phyloP scores from a whole-genome alignment of 2,329 filamentous ascomycete species.

The Fusarium sp. region DNA sequence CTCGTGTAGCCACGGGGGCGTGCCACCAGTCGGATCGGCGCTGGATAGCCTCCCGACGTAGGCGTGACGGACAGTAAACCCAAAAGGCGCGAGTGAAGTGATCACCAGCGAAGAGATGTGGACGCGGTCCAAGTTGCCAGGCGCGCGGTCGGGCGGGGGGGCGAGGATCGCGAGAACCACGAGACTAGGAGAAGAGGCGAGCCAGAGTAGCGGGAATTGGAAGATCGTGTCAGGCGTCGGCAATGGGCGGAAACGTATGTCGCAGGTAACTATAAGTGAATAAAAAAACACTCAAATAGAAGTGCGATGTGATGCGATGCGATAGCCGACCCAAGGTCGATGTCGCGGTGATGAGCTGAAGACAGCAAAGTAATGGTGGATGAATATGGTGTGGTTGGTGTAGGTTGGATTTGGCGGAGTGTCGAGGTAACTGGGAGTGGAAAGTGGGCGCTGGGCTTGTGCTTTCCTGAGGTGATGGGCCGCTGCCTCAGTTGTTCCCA shows the following conservation, averaged over 20 bases:
- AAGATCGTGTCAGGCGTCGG: slow-evolving; percentile 40
- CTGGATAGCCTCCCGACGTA: slow-evolving; percentile 52
- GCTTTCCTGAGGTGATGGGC: slow-evolving; percentile 41
- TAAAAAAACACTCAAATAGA: slow-evolving; percentile 16
- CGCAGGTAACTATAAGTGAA: slow-evolving; percentile 24
- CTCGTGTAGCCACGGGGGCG: slow-evolving; percentile 52
- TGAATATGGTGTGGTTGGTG: slow-evolving; percentile 45
- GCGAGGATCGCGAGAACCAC: slow-evolving; percentile 45
- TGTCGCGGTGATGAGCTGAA: slow-evolving; percentile 44
- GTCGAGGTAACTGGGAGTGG: slow-evolving; percentile 46
- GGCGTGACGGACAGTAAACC: slow-evolving; percentile 51
- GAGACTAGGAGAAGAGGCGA: slow-evolving; percentile 44
- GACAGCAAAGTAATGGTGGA: slow-evolving; percentile 33
- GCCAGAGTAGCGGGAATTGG: slow-evolving; percentile 39
- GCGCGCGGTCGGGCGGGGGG: slow-evolving; percentile 41
- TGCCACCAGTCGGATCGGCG: slow-evolving; percentile 53
- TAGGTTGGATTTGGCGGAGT: slow-evolving; percentile 46
- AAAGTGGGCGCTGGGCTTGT: slow-evolving; percentile 45
- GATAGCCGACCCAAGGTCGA: slow-evolving; percentile 42
- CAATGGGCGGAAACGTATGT: slow-evolving; percentile 31
- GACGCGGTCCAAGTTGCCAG: slow-evolving; percentile 49
- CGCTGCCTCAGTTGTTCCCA: slow-evolving; percentile 32
- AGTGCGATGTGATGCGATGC: slow-evolving; percentile 37
- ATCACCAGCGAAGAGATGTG: slow-evolving; percentile 34
- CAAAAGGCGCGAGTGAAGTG: slow-evolving; percentile 42